Conservation (phyloP, 1,284 basidiomycete genomes). For the Pseudozyma pruni region DNA sequence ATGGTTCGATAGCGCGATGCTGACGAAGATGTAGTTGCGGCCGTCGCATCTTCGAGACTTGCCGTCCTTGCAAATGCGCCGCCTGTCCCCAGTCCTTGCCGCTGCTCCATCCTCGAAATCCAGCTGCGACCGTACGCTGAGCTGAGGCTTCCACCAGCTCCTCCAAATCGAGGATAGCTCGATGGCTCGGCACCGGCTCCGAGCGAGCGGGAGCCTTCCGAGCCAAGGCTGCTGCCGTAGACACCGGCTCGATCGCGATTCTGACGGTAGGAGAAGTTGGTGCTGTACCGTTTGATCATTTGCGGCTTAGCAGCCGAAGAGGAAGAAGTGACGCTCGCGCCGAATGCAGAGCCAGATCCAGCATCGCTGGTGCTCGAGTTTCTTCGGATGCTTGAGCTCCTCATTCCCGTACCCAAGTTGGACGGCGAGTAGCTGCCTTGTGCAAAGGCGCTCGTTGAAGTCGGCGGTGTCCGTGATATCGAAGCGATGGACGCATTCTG, state of each 20-base stretch:
- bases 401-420: slow-evolving; percentile 26
- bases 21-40: slow-evolving; percentile 23
- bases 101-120: slow-evolving; percentile 54
- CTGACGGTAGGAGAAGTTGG: slow-evolving; percentile 54
- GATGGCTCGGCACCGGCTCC: slow-evolving; percentile 37
- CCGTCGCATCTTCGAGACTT: slow-evolving; percentile 39
- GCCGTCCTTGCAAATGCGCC: slow-evolving; percentile 40
- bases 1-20: slow-evolving; percentile 23
- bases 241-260: slow-evolving; percentile 23
- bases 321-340: slow-evolving; percentile 11
- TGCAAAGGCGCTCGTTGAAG: slow-evolving; percentile 13
- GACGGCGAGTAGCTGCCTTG: slow-evolving; percentile 41
- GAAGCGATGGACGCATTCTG: slow-evolving; percentile 24
- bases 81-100: slow-evolving; percentile 39
- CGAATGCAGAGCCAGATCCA: slow-evolving; percentile 39
- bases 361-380: slow-evolving; percentile 44
- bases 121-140: slow-evolving; percentile 50
- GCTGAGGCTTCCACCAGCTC: slow-evolving; percentile 34
- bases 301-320: slow-evolving; percentile 44
- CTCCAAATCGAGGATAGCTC: slow-evolving; percentile 39
- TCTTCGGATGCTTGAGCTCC: slow-evolving; percentile 33
- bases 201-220: slow-evolving; percentile 20
- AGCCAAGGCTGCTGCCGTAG: slow-evolving; percentile 43
- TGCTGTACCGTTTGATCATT: slow-evolving; percentile 60
- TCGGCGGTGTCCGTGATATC: slow-evolving; percentile 42